Base-by-base conservation (phyloP, 176 grass and related monocot genomes). In the Miscanthus lutarioriparius region DNA sequence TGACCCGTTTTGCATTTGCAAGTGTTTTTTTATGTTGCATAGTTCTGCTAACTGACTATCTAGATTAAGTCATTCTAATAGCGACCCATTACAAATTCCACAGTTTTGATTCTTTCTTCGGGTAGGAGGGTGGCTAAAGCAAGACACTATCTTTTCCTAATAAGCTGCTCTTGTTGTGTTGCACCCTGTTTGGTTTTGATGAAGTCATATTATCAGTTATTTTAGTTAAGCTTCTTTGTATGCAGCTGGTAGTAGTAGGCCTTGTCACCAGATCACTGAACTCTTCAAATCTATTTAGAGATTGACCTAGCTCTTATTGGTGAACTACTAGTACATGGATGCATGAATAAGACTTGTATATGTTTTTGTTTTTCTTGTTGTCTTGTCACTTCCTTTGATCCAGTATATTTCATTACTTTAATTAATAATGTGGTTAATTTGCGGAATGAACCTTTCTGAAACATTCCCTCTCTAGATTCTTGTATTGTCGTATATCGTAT, bases 101-200 rank as follows among this genome's bases (percentile, higher is more conserved):
- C 20, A 54, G 43, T n/a, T 80, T 80, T 80, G 22, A 86, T 80
- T 6, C 10, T 65, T 80, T 80, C 53, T 48, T 80, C 84, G 73
- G 54, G 76, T 86, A 73, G 68, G 19, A 32, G 75, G 19, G 20
- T 47, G 33, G 49, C 81, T 64, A 70, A 61, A 59, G 36, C 25
- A 44, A n/a, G 47, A 33, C 4, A 22, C 0, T 58, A 39, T 70
- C 33, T 77, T 85, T 69, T 69, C 19, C 32, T 58, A 43, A 67
- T 58, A 43, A 67, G 70, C 17, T 58, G 36, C 45, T 76, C 23
- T 67, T 69, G 62, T 77, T 69, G 10, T 69, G 16, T 77, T 78
- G 49, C 65, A 62, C 59, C 56, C 61, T 78, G 28, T 71, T 70
- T 71, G 22, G 28, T 70, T 20, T 62, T 77, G 30, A 47, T 83